phyloP scores from a whole-genome alignment of 257 asterid species.

The Nicotiana obtusifolia region DNA sequence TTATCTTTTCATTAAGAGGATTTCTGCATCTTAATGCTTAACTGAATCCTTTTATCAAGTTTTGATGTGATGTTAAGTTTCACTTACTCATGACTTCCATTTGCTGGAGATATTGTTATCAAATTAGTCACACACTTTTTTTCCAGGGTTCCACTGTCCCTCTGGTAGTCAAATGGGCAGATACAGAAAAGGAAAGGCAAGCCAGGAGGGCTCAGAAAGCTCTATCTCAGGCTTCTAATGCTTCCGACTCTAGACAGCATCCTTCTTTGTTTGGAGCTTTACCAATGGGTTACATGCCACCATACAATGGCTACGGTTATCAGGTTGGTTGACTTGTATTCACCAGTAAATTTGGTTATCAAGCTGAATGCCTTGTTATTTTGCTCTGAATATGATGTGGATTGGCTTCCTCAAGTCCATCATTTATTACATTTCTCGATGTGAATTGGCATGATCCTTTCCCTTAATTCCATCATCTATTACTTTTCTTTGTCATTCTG shows the following conservation, averaged over 20 bases:
- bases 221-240: slow-evolving; percentile 46
- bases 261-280: slow-evolving; percentile 72
- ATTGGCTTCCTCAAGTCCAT: neutral
- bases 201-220: slow-evolving; percentile 91
- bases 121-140: slow-evolving; percentile 1
- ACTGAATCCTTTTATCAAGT: neutral
- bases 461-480: neutral
- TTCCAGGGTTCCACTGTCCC: slow-evolving; percentile 82
- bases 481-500: slow-evolving; percentile 13
- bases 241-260: slow-evolving; percentile 62
- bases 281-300: slow-evolving; percentile 82
- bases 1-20: neutral
- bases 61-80: neutral
- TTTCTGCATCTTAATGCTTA: neutral
- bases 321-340: slow-evolving; percentile 54
- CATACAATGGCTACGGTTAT: slow-evolving; percentile 87
- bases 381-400: neutral
- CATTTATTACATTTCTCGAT: neutral
- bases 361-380: neutral
- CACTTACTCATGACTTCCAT: neutral
- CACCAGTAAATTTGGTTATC: neutral
- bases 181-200: slow-evolving; percentile 94
- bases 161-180: slow-evolving; percentile 99
- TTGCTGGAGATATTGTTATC: neutral
- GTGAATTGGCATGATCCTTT: neutral